Evolutionary conservation across 2,329 filamentous ascomycete species (phyloP).

Genomic region (Apiospora malaysiana): DNA sequence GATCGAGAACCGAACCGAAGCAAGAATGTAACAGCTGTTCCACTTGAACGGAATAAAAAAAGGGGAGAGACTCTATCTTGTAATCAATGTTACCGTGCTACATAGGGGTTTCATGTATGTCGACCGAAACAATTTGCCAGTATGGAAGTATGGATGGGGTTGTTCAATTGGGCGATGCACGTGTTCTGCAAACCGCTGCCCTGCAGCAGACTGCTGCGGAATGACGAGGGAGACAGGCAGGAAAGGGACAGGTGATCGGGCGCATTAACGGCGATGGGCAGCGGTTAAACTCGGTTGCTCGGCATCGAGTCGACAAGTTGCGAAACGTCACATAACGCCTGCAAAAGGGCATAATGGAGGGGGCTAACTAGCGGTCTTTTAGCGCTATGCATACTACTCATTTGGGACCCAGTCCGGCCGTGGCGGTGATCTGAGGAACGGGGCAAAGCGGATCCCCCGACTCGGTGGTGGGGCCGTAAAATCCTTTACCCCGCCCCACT

Average conservation of each 20-base stretch:
- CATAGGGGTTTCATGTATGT: neutral
- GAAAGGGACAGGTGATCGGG: neutral
- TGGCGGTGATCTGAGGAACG: slow-evolving; percentile 16
- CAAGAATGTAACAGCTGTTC: neutral
- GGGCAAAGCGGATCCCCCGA: slow-evolving; percentile 16
- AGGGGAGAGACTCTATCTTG: neutral
- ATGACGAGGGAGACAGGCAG: slow-evolving; percentile 13
- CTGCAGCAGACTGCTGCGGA: neutral
- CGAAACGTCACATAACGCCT: neutral
- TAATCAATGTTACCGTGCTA: neutral
- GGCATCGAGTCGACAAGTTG: neutral
- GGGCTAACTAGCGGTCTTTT: slow-evolving; percentile 13
- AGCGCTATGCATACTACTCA: slow-evolving; percentile 11
- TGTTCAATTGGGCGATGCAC: neutral
- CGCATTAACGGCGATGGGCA: neutral
- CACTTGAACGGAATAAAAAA: neutral
- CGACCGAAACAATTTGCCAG: neutral
- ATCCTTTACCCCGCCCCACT: slow-evolving; percentile 1
- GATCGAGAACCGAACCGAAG: neutral
- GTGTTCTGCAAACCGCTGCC: neutral
- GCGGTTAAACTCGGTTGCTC: slow-evolving; percentile 15
- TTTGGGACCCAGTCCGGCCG: slow-evolving; percentile 13
- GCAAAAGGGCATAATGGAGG: neutral
- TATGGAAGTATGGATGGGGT: neutral
- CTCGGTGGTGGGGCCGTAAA: slow-evolving; percentile 18